These are phyloP conservation scores for Diospyros kaki DNA, from an alignment of 148 eudicot species.

Conservation along the genomic window DNA sequence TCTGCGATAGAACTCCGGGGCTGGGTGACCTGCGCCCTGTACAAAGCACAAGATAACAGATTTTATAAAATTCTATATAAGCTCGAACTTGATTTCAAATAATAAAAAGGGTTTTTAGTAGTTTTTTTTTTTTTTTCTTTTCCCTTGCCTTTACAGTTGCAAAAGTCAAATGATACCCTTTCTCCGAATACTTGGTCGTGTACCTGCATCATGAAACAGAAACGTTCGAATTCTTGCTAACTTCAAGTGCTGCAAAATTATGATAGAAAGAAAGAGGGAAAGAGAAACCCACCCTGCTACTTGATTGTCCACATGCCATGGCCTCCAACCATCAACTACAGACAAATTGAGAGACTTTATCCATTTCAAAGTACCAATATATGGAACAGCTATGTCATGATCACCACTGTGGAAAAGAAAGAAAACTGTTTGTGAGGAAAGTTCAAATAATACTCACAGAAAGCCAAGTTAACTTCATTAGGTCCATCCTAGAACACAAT, in stretches of 20 bases:
- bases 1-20: constrained; percentile 50
- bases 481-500: background rate
- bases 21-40: constrained; percentile 58
- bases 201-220: constrained; percentile 10
- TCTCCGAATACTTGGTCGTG: constrained; percentile 11
- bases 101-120: background rate
- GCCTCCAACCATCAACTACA: constrained; percentile 3
- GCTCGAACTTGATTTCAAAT: background rate
- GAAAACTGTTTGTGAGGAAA: background rate
- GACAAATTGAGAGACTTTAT: constrained; percentile 21
- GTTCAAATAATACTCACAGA: background rate
- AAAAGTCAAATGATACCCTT: constrained; percentile 14
- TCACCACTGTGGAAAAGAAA: constrained; percentile 21
- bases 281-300: constrained; percentile 13
- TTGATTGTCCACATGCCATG: constrained; percentile 14
- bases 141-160: constrained; percentile 25
- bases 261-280: background rate
- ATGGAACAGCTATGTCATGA: constrained; percentile 22
- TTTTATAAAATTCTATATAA: background rate
- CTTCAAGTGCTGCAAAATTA: background rate
- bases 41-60: background rate
- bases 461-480: background rate
- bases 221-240: background rate
- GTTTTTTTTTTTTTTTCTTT: background rate
- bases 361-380: constrained; percentile 24